Base-by-base conservation (phyloP, 2,329 filamentous ascomycete species). In the Lachnellula arida region DNA sequence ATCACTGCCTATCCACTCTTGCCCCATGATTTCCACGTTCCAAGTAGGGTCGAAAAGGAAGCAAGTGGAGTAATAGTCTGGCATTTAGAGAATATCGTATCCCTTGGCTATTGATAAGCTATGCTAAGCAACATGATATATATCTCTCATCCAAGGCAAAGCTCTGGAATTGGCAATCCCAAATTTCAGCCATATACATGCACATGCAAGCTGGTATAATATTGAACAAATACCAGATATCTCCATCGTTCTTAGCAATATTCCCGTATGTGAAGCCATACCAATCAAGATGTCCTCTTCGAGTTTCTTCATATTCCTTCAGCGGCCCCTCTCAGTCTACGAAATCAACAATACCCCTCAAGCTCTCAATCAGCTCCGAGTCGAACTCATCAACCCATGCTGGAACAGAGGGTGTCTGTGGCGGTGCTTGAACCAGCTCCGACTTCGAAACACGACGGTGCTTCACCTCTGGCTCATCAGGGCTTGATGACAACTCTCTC, bases 311-410 rank as follows among this genome's bases (percentile, higher is more conserved):
- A 49, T 22, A 42, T 28, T n/a, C 15, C 19, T 22, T 32, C 9
- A 4, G 28, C 9, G 7, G n/a, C 25, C 23, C n/a, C 32, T 12
- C 32, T 57, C 46, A 65, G n/a, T 64, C 60, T n/a, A 70, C 59
- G 59, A 71, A 72, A 22, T 71, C 68, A 49, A 71, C 70, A 55
- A 63, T 61, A 35, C 62, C 68, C 43, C 63, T 64, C 25, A 68
- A 64, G 15, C 63, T 60, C 32, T 67, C 58, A 53, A 72, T 65
- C 4, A 72, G 60, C 8, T 64, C 65, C 12, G 65, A 49, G 47
- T 71, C 69, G 52, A 71, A 63, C 4, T 69, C 69, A 47, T 66
- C 58, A 8, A 68, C 65, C 70, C 70, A 70, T 3, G 59, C 60
- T 34, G 70, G 66, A 47, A 65, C 42, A 23, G 60, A 59, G 42